These are phyloP conservation scores for Nicotiana knightiana DNA, from an alignment of 257 asterid genomes.

Conservation along the genomic window DNA sequence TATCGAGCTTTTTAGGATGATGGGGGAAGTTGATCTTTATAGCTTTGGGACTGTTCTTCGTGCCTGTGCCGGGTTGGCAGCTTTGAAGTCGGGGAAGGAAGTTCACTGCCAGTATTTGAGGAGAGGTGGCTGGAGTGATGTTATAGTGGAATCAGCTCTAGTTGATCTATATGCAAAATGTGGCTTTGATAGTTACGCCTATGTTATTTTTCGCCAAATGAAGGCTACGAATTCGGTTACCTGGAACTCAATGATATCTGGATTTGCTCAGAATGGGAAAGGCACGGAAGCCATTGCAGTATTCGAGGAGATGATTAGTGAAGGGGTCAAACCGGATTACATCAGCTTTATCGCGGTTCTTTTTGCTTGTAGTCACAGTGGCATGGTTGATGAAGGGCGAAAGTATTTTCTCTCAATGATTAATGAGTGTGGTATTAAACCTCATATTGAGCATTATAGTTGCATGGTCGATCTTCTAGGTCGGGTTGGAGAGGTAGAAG, in stretches of 20 bases:
- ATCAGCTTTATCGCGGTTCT: slow-evolving; percentile 69
- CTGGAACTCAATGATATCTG: slow-evolving; percentile 92
- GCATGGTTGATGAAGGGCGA: slow-evolving; percentile 58
- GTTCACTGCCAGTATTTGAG: slow-evolving; percentile 84
- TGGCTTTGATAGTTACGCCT: slow-evolving; percentile 62
- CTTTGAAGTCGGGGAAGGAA: slow-evolving; percentile 68
- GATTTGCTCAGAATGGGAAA: slow-evolving; percentile 86
- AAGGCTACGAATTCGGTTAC: slow-evolving; percentile 56
- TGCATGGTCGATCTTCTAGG: slow-evolving; percentile 90
- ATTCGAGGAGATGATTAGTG: slow-evolving; percentile 53
- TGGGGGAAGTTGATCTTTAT: slow-evolving; percentile 59
- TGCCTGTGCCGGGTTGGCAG: slow-evolving; percentile 82
- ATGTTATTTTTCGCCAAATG: slow-evolving; percentile 56
- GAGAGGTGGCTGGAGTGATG: slow-evolving; percentile 74
- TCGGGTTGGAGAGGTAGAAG: slow-evolving; percentile 68
- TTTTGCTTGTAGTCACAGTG: slow-evolving; percentile 87
- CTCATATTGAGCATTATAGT: slow-evolving; percentile 64
- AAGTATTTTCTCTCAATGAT: slow-evolving; percentile 48
- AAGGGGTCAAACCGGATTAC: slow-evolving; percentile 48
- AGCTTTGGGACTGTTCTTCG: slow-evolving; percentile 70
- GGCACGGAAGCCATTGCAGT: slow-evolving; percentile 58
- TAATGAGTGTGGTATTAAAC: slow-evolving; percentile 35
- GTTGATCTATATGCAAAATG: slow-evolving; percentile 89
- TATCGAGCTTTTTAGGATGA: slow-evolving; percentile 43
- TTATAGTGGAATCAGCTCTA: slow-evolving; percentile 85